Conservation (phyloP, 768 basidiomycete species). For the Phlebiopsis gigantea region DNA sequence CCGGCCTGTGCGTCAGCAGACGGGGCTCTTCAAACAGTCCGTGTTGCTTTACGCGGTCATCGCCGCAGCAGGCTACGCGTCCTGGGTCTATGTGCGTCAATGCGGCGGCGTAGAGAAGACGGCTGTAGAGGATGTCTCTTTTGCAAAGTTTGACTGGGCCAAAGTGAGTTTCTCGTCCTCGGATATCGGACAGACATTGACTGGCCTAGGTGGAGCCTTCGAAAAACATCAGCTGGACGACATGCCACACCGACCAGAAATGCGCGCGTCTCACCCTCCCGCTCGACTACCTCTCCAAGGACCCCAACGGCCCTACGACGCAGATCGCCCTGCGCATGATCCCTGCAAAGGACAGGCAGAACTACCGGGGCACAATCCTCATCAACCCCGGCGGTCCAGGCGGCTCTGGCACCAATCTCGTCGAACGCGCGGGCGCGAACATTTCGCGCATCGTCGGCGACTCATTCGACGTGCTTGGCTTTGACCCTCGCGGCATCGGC, state of each 20-base stretch:
- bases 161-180: not conserved
- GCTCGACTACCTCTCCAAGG: not conserved
- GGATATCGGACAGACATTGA: not conserved
- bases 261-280: not conserved
- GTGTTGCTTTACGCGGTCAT: not conserved
- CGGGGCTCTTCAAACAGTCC: not conserved
- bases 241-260: not conserved
- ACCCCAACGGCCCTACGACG: not conserved
- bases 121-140: not conserved
- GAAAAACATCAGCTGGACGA: not conserved
- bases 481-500: conserved; percentile 25
- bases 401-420: conserved; percentile 20
- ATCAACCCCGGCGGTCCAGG: conserved; percentile 19
- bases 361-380: not conserved
- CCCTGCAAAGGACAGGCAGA: not conserved
- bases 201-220: not conserved
- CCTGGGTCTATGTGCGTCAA: not conserved
- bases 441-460: conserved; percentile 16
- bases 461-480: conserved; percentile 24
- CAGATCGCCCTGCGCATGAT: not conserved
- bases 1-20: not conserved
- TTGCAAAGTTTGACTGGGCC: not conserved
- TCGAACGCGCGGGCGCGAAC: not conserved
- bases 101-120: not conserved
- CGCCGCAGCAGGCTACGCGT: not conserved